Base-by-base conservation (phyloP, 495 filamentous ascomycete genomes). In the Schizothecium vesticola region DNA sequence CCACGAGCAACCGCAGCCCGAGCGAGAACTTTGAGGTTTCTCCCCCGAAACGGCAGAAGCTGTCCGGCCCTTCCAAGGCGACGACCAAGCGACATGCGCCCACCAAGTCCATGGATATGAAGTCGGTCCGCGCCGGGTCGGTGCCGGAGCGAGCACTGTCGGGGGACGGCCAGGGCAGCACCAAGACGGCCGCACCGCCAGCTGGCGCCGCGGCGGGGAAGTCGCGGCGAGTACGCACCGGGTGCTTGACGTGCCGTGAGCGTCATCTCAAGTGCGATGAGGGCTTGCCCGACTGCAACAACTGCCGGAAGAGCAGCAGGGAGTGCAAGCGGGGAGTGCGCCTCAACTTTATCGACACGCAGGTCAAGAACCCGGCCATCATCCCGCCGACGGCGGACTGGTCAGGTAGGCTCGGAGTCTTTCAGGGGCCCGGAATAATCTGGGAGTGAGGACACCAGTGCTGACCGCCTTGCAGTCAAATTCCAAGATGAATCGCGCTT, bases 311-410 rank as follows among this genome's bases (percentile, higher is more conserved):
- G 77, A 94, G 93, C 23, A 92, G 86, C 70, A 84, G 94, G 59
- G 80, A 88, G 55, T 99, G 95, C 83, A 91, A 93, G 75, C 86
- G 94, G 57, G 95, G 95, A 13, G 81, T 97, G 23, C 86, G 92
- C 51, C 84, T 99, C 56, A 99, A 98, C 76, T 99, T 97, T 73
- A 94, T 97, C 70, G 94, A 97, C 73, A 91, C 88, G 9, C 87
- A 90, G 65, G 88, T 88, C 59, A 86, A 89, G 72, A 83, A 82
- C 13, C 92, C 92, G 33, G 91, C 92, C 0, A 80, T 86, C 56
- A 74, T 90, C 59, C 83, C 85, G 23, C 87, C 83, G 2, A 86
- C 88, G 6, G 76, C 84, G 3, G 89, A 91, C 16, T 91, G 90
- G 85, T 85, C 85, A 73, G 88, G 93, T 80, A 84, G 69, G 70